A percentile compares a stretch with the other conserved stretches of the same genome.
These are phyloP conservation scores for Eragrostis curvula DNA, from an alignment of 176 grass and related monocot genomes.

Conservation along the genomic window DNA sequence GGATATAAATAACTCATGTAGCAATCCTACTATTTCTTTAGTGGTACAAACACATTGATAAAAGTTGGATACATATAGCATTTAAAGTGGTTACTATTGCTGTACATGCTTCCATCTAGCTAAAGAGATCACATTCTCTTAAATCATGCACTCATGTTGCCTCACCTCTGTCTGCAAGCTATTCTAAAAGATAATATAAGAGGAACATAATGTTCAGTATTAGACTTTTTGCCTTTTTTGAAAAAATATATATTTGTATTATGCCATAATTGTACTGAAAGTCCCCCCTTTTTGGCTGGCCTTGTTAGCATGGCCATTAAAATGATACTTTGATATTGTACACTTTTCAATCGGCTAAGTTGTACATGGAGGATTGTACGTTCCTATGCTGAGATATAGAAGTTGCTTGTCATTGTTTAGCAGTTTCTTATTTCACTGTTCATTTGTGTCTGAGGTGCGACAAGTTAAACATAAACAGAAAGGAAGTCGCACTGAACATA, in stretches of 20 bases:
- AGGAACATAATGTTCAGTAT: not conserved
- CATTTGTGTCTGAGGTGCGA: not conserved
- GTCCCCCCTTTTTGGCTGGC: not conserved
- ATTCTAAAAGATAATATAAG: not conserved
- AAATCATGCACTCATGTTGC: not conserved
- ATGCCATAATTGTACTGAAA: not conserved
- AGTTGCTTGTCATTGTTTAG: not conserved
- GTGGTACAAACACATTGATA: not conserved
- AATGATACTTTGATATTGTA: slow-evolving; percentile 2
- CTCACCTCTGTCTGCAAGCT: not conserved
- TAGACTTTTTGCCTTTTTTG: not conserved
- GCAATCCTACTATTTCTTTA: not conserved
- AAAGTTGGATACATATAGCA: not conserved
- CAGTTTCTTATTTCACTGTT: not conserved
- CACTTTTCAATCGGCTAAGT: slow-evolving; percentile 1
- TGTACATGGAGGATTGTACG: not conserved
- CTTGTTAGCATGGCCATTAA: not conserved
- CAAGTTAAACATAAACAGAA: not conserved
- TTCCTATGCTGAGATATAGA: not conserved
- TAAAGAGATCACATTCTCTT: not conserved
- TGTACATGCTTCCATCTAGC: not conserved
- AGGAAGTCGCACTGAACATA: not conserved
- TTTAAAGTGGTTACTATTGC: not conserved
- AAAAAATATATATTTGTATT: not conserved
- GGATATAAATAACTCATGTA: not conserved